Percentiles rank a stretch among this genome's conserved stretches.
phyloP scores from a whole-genome alignment of 257 asterid genomes.

The Lavandula angustifolia region DNA sequence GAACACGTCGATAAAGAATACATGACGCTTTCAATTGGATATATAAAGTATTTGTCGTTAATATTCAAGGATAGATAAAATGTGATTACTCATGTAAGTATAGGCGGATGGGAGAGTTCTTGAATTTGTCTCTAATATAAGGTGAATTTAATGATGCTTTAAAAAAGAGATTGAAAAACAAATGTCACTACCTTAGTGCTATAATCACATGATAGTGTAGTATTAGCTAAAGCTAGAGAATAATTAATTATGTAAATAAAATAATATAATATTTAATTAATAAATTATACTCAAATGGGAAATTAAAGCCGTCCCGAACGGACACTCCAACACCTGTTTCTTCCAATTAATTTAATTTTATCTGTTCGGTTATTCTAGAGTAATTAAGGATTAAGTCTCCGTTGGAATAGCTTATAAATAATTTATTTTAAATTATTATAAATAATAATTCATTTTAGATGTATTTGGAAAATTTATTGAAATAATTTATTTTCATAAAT shows the following conservation, averaged over 20 bases:
- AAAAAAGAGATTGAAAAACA: slow-evolving; percentile 31
- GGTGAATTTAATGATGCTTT: slow-evolving; percentile 29
- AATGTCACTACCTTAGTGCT: slow-evolving; percentile 35
- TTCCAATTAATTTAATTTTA: slow-evolving; percentile 23
- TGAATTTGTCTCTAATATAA: neutral
- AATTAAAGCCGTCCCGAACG: slow-evolving; percentile 60
- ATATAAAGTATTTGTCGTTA: no score
- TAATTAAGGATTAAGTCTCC: slow-evolving; percentile 20
- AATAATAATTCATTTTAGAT: no score
- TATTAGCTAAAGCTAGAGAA: slow-evolving; percentile 31
- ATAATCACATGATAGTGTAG: slow-evolving; percentile 32
- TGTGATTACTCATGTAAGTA: no score
- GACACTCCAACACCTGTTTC: slow-evolving; percentile 42
- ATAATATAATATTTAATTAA: slow-evolving; percentile 18
- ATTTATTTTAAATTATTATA: no score
- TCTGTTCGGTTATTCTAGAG: slow-evolving; percentile 31
- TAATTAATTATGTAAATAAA: slow-evolving; percentile 15
- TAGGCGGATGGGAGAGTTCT: no score
- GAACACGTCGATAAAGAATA: no score
- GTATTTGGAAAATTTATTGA: no score
- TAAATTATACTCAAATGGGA: slow-evolving; percentile 33
- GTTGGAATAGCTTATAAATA: no score
- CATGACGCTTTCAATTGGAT: no score
- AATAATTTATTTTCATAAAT: no score
- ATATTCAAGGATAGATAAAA: neutral